Evolutionary conservation across 2,329 filamentous ascomycete genomes (phyloP), one percentile per base, ranked within the genome.

Genomic region (Neonectria magnoliae): DNA sequence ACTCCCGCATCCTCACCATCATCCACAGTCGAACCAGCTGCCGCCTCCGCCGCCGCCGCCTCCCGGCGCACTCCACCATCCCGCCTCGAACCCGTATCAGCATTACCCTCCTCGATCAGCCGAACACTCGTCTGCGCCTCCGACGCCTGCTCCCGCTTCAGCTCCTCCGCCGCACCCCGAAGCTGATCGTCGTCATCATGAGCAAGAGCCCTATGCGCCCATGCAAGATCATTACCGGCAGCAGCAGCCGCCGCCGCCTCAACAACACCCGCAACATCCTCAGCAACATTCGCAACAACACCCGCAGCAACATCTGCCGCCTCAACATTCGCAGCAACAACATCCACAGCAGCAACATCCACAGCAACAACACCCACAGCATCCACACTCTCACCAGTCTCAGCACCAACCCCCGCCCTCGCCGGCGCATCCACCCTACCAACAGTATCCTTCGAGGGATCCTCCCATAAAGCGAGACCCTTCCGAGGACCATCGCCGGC

Each of bases 391-490:
- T 14, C 69, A 69, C 20, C 72, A 68, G 38, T 64, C 71, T 59
- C 36, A 38, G 62, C 57, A 65, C 57, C 73, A 73, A 57, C 74
- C 70, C 42, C 81, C 81, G 68, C 81, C 80, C 62, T 82, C 82
- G 55, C 81, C 82, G 68, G 81, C 81, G 66, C 83, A 83, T 71
- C 76, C 79, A 53, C 72, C 77, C 25, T 84, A 82, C 72, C 76
- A 81, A 51, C 73, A 80, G 13, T 87, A 84, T 72, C 73, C 80
- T 64, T 75, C 80, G 11, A 79, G 85, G 74, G 86, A 89, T 29
- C 79, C 84, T 53, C 78, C 83, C 71, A 82, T 89, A 77, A 89
- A 89, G 78, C 81, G 86, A 69, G 87, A 89, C 66, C 80, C 82
- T 44, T 78, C 77, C 64, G 85, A 87, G 64, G 84, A 87, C 63